A percentile compares a stretch with the other conserved stretches of the same genome.
phyloP scores from a whole-genome alignment of 2,329 filamentous ascomycete species.

The Dactylellina parvicollis region DNA sequence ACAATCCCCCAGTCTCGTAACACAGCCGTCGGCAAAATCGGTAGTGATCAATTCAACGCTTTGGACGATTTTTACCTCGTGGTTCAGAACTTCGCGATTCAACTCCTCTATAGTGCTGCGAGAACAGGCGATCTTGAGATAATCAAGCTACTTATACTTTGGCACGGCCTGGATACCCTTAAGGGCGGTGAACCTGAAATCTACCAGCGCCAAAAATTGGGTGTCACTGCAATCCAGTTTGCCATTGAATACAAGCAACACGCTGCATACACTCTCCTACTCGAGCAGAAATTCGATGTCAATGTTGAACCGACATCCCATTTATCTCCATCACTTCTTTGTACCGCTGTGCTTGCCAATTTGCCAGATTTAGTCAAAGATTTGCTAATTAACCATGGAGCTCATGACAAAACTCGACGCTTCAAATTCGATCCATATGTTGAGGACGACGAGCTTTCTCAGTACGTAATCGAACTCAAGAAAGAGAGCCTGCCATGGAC shows the following conservation, averaged over 20 bases:
- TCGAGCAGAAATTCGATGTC: constrained; percentile 1
- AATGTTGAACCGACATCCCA: not conserved
- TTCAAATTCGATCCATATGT: too few relatives aligned
- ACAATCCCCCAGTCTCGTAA: too few relatives aligned
- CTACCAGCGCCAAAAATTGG: not conserved
- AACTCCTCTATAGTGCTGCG: not conserved
- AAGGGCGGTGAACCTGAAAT: too few relatives aligned
- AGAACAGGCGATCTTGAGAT: not conserved
- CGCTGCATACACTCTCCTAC: not conserved
- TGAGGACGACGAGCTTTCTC: too few relatives aligned
- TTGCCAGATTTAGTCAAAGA: not conserved
- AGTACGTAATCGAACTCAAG: too few relatives aligned
- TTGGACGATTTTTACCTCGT: not conserved
- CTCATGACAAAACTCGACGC: not conserved
- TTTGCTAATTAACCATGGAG: not conserved
- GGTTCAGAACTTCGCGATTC: not conserved
- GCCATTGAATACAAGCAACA: constrained; percentile 6
- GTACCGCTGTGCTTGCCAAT: constrained; percentile 2
- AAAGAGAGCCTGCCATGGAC: too few relatives aligned
- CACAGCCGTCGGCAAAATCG: too few relatives aligned
- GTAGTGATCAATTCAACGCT: too few relatives aligned
- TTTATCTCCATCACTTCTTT: constrained; percentile 10
- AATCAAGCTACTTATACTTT: not conserved
- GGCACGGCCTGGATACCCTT: not conserved
- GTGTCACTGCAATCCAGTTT: constrained; percentile 1